Evolutionary conservation across 805 yeast genomes (phyloP).

Genomic region (Metschnikowia reukaufii): DNA sequence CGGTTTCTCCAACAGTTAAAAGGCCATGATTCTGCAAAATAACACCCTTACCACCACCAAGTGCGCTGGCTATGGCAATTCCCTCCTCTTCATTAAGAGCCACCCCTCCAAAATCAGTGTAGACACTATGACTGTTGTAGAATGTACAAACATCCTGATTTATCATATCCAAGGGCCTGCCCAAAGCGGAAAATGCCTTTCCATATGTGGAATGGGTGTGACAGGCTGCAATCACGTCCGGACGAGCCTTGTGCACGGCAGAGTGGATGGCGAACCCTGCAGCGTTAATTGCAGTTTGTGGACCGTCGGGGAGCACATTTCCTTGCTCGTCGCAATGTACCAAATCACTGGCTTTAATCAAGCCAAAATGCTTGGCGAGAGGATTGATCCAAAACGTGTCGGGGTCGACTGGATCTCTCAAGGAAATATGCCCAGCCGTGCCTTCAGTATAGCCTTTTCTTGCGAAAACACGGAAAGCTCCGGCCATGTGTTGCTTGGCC

Average conservation of each 20-base stretch:
- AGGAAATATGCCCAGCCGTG: slow-evolving; percentile 80
- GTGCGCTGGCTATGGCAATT: slow-evolving; percentile 54
- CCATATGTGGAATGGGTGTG: slow-evolving; percentile 69
- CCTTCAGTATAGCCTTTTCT: slow-evolving; percentile 77
- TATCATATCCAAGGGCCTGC: slow-evolving; percentile 70
- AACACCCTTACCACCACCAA: slow-evolving; percentile 57
- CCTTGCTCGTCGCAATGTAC: slow-evolving; percentile 59
- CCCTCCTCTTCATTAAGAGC: slow-evolving; percentile 71
- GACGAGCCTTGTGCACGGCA: slow-evolving; percentile 64
- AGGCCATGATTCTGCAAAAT: slow-evolving; percentile 75
- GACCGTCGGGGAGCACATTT: slow-evolving; percentile 59
- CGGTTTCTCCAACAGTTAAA: slow-evolving; percentile 65
- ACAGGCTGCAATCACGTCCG: slow-evolving; percentile 70
- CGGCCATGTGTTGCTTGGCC: slow-evolving; percentile 75
- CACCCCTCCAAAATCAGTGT: slow-evolving; percentile 73
- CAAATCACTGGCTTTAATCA: slow-evolving; percentile 39
- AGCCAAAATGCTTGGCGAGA: slow-evolving; percentile 67
- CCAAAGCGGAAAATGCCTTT: slow-evolving; percentile 64
- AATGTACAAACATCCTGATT: slow-evolving; percentile 75
- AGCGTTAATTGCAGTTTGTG: slow-evolving; percentile 53
- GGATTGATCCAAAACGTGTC: slow-evolving; percentile 89
- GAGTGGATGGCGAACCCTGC: slow-evolving; percentile 75
- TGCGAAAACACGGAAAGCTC: slow-evolving; percentile 81
- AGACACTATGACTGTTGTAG: slow-evolving; percentile 65
- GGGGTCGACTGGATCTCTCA: slow-evolving; percentile 81